Evolutionary conservation across 345 rosid species (phyloP), one percentile per base, ranked within the genome.

Genomic region (Litchi chinensis): DNA sequence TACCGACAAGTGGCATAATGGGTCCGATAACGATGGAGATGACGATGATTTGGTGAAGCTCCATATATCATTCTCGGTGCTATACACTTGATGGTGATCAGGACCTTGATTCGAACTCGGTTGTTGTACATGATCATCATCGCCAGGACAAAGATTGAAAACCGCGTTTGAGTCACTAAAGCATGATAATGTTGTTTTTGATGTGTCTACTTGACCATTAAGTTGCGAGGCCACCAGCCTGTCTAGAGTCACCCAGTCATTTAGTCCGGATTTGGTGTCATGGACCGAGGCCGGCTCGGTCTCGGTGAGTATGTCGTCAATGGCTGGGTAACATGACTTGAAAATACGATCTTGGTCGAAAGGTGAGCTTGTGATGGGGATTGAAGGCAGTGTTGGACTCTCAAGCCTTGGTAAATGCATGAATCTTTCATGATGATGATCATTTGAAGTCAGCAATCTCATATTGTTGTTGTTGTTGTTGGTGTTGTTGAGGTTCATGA

Each of bases 221-320:
- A 96, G 92, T 74, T 94, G 99, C 22, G 95, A 94, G 12, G 99
- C 99, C 67, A 94, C 98, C 0, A 96, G 88, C 70, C 93, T 90
- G 76, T 96, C 99, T 12, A 94, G 83, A 8, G 93, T 81, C 39
- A 88, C 93, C 99, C 98, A 96, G 73, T 90, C 93, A 69, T 82
- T 91, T 5, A 87, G 63, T 37, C 77, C 85, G 26, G 84, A 52
- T 65, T 80, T 79, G 71, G 68, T 24, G n/a, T 50, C 50, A 9
- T 54, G 41, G 26, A 24, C 62, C 10, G 76, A 59, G 28, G 18
- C 54, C 39, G 84, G 77, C 40, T 79, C 83, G 21, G 68, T 78
- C 65, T 79, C 86, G 2, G 74, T 71, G 52, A 79, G 80, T 65
- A 85, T 85, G 43, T 89, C 96, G 26, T 81, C 90, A 13, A 82